A percentile compares a stretch with the other conserved stretches of the same genome.
Evolutionary conservation across 805 yeast genomes (phyloP).

Genomic region (Ogataea degrootiae): DNA sequence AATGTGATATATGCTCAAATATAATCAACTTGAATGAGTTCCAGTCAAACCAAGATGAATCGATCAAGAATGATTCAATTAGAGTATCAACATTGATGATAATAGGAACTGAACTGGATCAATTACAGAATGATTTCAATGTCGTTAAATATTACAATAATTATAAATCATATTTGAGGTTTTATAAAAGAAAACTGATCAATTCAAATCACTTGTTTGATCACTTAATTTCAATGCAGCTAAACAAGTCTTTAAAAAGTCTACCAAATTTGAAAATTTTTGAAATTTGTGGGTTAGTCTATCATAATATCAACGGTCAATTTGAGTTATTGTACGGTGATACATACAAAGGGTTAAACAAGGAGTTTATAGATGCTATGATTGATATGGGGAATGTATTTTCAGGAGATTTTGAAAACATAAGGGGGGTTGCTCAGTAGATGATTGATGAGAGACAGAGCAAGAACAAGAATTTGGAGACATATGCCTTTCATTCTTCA

Average conservation of each 20-base stretch:
- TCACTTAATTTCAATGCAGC: constrained; percentile 23
- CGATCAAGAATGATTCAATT: constrained; percentile 21
- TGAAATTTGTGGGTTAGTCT: constrained; percentile 30
- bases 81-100: constrained; percentile 28
- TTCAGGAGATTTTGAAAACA: constrained; percentile 11
- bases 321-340: constrained; percentile 23
- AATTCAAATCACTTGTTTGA: constrained; percentile 26
- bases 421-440: not conserved
- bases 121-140: constrained; percentile 13
- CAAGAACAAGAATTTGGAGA: not conserved
- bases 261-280: constrained; percentile 21
- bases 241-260: constrained; percentile 17
- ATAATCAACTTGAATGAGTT: constrained; percentile 8
- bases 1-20: constrained; percentile 19
- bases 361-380: constrained; percentile 15
- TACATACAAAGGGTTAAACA: constrained; percentile 20
- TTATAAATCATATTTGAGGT: constrained; percentile 11
- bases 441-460: not conserved
- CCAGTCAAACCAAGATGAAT: constrained; percentile 1
- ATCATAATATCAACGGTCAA: constrained; percentile 9
- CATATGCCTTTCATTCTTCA: too few relatives aligned
- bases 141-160: constrained; percentile 8
- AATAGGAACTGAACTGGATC: constrained; percentile 29
- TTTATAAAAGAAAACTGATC: constrained; percentile 11
- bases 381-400: constrained; percentile 26